A percentile compares a stretch with the other conserved stretches of the same genome.
These are phyloP conservation scores for Talaromyces sp. DNA, from an alignment of 2,329 filamentous ascomycete species.

Conservation along the genomic window DNA sequence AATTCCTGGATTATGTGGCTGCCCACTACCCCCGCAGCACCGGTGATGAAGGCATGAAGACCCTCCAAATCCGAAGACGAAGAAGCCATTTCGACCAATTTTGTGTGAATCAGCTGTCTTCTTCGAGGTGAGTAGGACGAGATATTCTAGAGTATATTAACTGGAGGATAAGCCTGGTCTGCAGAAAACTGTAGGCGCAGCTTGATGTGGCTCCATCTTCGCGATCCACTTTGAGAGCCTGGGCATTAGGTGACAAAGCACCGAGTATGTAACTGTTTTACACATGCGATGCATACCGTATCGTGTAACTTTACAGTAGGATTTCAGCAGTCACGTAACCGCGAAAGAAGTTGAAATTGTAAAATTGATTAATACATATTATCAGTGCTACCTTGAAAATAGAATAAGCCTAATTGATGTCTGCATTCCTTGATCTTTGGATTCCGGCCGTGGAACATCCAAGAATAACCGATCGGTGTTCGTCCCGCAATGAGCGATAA, in stretches of 20 bases:
- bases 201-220: neutral
- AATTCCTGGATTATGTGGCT: constrained; percentile 51
- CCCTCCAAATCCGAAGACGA: constrained; percentile 38
- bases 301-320: neutral
- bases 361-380: neutral
- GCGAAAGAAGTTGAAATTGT: neutral
- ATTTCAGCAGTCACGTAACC: neutral
- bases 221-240: neutral
- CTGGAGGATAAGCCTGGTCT: neutral
- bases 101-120: neutral
- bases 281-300: neutral
- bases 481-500: neutral
- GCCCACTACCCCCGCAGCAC: constrained; percentile 53
- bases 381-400: neutral
- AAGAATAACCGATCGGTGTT: neutral
- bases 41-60: constrained; percentile 54
- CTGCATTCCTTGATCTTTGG: neutral
- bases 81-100: neutral
- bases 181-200: neutral
- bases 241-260: neutral
- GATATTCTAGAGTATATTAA: neutral
- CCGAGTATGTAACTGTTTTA: neutral
- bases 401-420: neutral
- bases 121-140: too few relatives aligned
- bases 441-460: neutral